Evolutionary conservation across 192 early-diverging fungal species (phyloP).

Genomic region (Backusella circina): DNA sequence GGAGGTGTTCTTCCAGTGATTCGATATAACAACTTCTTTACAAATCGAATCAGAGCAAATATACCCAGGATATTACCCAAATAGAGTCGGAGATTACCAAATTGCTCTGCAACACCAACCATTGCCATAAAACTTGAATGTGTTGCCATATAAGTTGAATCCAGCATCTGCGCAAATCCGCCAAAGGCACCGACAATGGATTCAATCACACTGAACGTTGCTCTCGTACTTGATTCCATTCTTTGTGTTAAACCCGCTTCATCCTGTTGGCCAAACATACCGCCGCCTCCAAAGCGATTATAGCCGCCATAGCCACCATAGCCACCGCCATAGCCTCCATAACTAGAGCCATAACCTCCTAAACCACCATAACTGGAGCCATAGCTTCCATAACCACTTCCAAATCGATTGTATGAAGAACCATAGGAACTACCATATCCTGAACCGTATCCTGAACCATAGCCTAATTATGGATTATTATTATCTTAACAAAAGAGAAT

Average conservation of each 20-base stretch:
- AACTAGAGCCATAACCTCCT: conserved; percentile 34
- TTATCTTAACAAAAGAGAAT: not conserved
- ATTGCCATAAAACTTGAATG: conserved; percentile 95
- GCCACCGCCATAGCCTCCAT: conserved; percentile 47
- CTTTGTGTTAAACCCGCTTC: conserved; percentile 69
- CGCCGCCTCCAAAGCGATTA: conserved; percentile 29
- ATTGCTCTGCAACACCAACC: conserved; percentile 96
- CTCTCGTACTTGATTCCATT: conserved; percentile 86
- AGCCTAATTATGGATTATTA: not conserved
- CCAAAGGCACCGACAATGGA: conserved; percentile 94
- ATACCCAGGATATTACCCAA: conserved; percentile 82
- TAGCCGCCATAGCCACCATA: conserved; percentile 45
- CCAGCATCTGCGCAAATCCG: conserved; percentile 97
- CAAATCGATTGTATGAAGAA: no score
- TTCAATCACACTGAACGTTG: conserved; percentile 91
- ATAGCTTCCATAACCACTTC: conserved; percentile 34
- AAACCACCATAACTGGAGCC: conserved; percentile 34
- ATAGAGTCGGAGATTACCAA: conserved; percentile 82
- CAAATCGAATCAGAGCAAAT: conserved; percentile 68
- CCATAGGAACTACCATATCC: conserved; percentile 41
- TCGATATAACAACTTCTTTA: conserved; percentile 61
- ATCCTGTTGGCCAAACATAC: conserved; percentile 34
- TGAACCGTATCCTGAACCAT: conserved; percentile 38
- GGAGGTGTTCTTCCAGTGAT: conserved; percentile 62
- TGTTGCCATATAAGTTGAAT: conserved; percentile 97